Evolutionary conservation across 2,329 filamentous ascomycete species (phyloP).

Genomic region (Exophiala mesophila): DNA sequence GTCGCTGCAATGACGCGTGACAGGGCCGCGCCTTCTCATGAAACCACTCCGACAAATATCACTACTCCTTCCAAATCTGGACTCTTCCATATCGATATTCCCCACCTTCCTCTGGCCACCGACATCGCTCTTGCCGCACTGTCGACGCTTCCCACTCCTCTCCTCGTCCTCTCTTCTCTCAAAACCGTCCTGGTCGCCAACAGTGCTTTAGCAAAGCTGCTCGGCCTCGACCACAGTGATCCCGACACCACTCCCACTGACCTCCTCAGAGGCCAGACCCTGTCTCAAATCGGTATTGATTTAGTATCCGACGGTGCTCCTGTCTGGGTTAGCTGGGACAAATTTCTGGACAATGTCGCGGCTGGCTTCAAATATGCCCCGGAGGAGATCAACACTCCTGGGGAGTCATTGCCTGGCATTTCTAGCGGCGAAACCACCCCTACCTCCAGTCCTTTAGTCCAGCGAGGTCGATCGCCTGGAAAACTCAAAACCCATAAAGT

Average conservation of each 20-base stretch:
- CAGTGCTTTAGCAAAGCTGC: constrained; percentile 65
- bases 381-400: neutral
- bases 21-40: neutral
- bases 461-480: constrained; percentile 13
- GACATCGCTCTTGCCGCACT: constrained; percentile 59
- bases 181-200: constrained; percentile 72
- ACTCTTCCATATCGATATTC: constrained; percentile 17
- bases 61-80: neutral
- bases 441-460: constrained; percentile 5
- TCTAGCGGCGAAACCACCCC: constrained; percentile 17
- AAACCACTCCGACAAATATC: no score
- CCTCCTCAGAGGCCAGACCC: constrained; percentile 57
- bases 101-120: constrained; percentile 18
- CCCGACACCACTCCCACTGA: constrained; percentile 48
- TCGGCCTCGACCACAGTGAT: constrained; percentile 50
- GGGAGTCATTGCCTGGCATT: constrained; percentile 6
- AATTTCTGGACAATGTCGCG: constrained; percentile 51
- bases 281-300: constrained; percentile 68
- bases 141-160: constrained; percentile 68
- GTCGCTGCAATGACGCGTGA: neutral
- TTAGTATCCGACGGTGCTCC: constrained; percentile 62
- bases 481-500: constrained; percentile 33
- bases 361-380: constrained; percentile 8
- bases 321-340: constrained; percentile 48
- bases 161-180: constrained; percentile 61